Evolutionary conservation across 1,284 basidiomycete species (phyloP).

Genomic region (Microbotryum intermedium): DNA sequence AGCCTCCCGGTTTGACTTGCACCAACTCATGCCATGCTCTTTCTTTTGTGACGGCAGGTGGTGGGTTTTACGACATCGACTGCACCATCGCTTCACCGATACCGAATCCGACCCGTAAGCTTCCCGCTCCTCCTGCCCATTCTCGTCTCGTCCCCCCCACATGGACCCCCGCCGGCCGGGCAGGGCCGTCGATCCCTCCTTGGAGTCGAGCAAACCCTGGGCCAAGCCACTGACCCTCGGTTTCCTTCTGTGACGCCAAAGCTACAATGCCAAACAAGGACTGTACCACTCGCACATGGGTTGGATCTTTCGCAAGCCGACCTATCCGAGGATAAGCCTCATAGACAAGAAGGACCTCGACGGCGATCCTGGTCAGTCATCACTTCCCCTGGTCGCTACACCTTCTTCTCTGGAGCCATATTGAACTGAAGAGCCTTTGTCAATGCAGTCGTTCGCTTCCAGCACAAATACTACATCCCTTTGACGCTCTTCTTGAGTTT

Average conservation of each 20-base stretch:
- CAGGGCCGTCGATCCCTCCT: neutral
- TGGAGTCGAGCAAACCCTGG: neutral
- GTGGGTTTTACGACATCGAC: conserved; percentile 63
- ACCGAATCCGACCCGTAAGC: conserved; percentile 51
- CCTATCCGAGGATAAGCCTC: conserved; percentile 54
- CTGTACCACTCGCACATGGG: conserved; percentile 68
- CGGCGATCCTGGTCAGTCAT: conserved; percentile 42
- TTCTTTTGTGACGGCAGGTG: neutral
- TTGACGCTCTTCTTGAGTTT: conserved; percentile 56
- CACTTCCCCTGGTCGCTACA: neutral
- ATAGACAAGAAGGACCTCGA: conserved; percentile 65
- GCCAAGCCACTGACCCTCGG: neutral
- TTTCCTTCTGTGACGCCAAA: neutral
- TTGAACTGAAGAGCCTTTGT: neutral
- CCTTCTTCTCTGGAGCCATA: neutral
- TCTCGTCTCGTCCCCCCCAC: neutral
- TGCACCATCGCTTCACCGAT: conserved; percentile 56
- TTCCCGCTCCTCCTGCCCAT: neutral
- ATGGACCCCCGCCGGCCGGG: neutral
- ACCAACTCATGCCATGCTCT: neutral
- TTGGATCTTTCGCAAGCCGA: conserved; percentile 73
- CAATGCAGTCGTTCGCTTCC: conserved; percentile 57
- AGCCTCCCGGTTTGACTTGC: neutral
- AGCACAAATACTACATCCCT: conserved; percentile 60
- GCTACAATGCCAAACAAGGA: conserved; percentile 61